Conservation (phyloP, 805 yeast species). For the Komagataella kurtzmanii region DNA sequence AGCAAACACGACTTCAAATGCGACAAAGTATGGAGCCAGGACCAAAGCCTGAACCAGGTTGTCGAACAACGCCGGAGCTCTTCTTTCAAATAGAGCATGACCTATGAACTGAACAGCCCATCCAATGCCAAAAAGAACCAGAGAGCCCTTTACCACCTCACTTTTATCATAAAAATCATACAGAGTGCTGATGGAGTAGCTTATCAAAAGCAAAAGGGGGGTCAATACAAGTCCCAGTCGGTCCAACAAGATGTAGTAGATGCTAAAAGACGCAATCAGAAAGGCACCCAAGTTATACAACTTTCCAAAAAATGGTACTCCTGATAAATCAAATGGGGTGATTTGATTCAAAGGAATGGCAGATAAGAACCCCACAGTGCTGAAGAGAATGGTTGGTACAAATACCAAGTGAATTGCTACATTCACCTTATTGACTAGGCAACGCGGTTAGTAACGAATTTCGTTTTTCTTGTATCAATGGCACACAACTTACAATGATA, state of each 20-base stretch:
- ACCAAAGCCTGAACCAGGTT: constrained; percentile 76
- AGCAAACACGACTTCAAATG: constrained; percentile 59
- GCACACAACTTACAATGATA: constrained; percentile 12
- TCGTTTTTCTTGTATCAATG: not conserved
- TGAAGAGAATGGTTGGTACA: constrained; percentile 63
- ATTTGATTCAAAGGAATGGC: constrained; percentile 6
- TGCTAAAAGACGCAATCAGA: constrained; percentile 31
- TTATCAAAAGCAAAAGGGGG: constrained; percentile 18
- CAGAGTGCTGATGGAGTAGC: constrained; percentile 8
- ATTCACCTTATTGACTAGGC: constrained; percentile 31
- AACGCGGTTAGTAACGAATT: constrained; percentile 24
- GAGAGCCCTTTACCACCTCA: constrained; percentile 17
- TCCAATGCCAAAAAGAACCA: constrained; percentile 32
- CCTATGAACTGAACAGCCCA: constrained; percentile 87
- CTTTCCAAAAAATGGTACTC: constrained; percentile 5
- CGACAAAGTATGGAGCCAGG: constrained; percentile 82
- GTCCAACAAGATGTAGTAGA: constrained; percentile 50
- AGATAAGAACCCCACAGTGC: constrained; percentile 30
- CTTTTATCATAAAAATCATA: constrained; percentile 5
- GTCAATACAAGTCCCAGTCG: constrained; percentile 29
- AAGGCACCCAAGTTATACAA: constrained; percentile 32
- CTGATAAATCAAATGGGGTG: not conserved
- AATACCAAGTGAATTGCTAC: constrained; percentile 66
- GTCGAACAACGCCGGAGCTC: constrained; percentile 82
- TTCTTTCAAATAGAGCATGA: constrained; percentile 67